Percentiles rank a stretch among this genome's conserved stretches.
Conservation (phyloP, 2,329 filamentous ascomycete genomes). For the Magnaporthiopsis rhizophila region DNA sequence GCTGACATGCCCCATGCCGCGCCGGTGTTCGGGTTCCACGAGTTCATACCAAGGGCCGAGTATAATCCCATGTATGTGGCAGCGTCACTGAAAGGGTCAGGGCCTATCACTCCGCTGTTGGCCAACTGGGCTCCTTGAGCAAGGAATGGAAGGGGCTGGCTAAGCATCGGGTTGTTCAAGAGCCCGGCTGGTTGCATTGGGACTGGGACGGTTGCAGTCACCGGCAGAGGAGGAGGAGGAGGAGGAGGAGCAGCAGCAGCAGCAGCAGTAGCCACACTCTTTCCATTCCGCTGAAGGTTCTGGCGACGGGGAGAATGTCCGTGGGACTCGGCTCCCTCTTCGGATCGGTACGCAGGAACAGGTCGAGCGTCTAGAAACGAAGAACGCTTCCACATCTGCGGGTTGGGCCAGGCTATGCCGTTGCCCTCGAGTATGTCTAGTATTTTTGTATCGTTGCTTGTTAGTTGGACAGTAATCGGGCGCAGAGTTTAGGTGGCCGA, state of each 20-base stretch:
- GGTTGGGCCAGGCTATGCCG: constrained; percentile 73
- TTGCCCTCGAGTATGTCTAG: constrained; percentile 64
- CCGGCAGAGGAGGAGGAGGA: background rate
- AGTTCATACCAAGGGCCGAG: background rate
- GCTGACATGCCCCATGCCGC: constrained; percentile 11
- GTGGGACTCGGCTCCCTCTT: constrained; percentile 47
- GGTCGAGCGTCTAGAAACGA: constrained; percentile 32
- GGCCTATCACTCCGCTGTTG: constrained; percentile 13
- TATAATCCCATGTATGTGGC: constrained; percentile 18
- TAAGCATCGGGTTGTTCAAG: constrained; percentile 1
- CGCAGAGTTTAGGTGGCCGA: background rate
- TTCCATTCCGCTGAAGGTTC: constrained; percentile 12
- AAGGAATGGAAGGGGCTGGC: constrained; percentile 4
- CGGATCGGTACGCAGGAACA: constrained; percentile 31
- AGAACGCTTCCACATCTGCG: constrained; percentile 55
- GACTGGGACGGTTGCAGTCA: background rate
- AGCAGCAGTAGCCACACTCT: background rate
- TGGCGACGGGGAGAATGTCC: constrained; percentile 51
- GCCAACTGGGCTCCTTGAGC: background rate
- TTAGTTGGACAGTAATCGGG: constrained; percentile 11
- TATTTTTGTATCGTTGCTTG: background rate
- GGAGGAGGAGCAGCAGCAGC: too few species aligned
- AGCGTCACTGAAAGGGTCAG: constrained; percentile 20
- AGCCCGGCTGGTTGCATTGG: background rate
- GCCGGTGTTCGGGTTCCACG: constrained; percentile 8